These are phyloP conservation scores for Naematelia encephala DNA, from an alignment of 768 basidiomycete genomes.

Conservation along the genomic window DNA sequence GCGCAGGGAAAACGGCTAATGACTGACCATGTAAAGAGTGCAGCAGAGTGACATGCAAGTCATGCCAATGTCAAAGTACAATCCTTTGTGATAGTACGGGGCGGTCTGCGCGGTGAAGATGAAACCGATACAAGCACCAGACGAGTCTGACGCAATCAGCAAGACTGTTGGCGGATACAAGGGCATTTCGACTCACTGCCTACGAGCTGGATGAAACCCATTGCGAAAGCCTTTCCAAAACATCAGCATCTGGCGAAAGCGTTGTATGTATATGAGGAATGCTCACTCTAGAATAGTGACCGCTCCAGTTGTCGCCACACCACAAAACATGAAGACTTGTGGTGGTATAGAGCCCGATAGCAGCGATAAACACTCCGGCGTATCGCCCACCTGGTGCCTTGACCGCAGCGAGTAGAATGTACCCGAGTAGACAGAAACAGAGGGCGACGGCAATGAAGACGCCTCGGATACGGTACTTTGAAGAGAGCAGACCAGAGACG, in stretches of 20 bases:
- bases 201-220: slow-evolving; percentile 36
- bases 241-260: background rate
- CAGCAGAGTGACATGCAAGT: slow-evolving; percentile 13
- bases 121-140: slow-evolving; percentile 15
- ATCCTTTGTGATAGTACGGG: slow-evolving; percentile 20
- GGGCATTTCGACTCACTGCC: slow-evolving; percentile 33
- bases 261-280: background rate
- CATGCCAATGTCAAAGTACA: slow-evolving; percentile 25
- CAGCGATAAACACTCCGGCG: slow-evolving; percentile 16
- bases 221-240: slow-evolving; percentile 25
- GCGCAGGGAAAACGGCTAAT: too few relatives aligned
- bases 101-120: slow-evolving; percentile 20
- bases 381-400: slow-evolving; percentile 18
- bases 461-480: slow-evolving; percentile 25
- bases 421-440: slow-evolving; percentile 11
- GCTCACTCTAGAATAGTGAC: slow-evolving; percentile 4
- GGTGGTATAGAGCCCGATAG: slow-evolving; percentile 20
- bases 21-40: slow-evolving; percentile 13
- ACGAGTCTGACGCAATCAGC: background rate
- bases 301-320: slow-evolving; percentile 18
- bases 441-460: slow-evolving; percentile 22
- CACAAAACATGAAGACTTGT: slow-evolving; percentile 26
- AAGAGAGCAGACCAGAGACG: slow-evolving; percentile 9
- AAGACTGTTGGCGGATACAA: slow-evolving; percentile 3
- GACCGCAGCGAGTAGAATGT: slow-evolving; percentile 18